Percentiles rank a stretch among this genome's conserved stretches.
phyloP scores from a whole-genome alignment of 441 rosid species.

The Melastoma candidum region DNA sequence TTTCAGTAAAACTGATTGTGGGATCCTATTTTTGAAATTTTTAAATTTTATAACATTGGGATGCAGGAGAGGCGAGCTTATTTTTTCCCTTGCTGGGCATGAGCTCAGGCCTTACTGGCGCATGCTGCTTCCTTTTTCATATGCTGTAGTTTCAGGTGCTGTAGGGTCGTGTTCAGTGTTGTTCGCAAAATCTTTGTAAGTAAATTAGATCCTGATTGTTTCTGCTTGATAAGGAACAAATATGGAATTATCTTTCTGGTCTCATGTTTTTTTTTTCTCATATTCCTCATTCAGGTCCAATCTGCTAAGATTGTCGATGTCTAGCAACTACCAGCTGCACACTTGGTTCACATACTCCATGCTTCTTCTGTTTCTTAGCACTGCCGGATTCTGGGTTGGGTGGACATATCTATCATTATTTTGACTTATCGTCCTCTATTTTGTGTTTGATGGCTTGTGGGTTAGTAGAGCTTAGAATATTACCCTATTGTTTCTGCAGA shows the following conservation, averaged over 20 bases:
- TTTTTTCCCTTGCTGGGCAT: slow-evolving; percentile 55
- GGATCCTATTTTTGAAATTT: slow-evolving; percentile 1
- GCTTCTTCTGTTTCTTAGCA: slow-evolving; percentile 87
- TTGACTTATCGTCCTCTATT: slow-evolving; percentile 1
- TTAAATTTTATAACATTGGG: slow-evolving; percentile 9
- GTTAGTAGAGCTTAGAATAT: slow-evolving; percentile 7
- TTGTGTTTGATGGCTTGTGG: not conserved
- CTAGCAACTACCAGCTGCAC: slow-evolving; percentile 73
- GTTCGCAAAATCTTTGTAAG: slow-evolving; percentile 98
- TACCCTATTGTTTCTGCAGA: slow-evolving; percentile 35
- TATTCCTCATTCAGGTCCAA: slow-evolving; percentile 40
- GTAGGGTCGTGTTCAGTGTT: slow-evolving; percentile 93
- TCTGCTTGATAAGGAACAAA: slow-evolving; percentile 6
- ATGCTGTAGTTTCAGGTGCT: slow-evolving; percentile 95
- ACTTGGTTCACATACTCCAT: slow-evolving; percentile 97
- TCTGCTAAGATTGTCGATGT: slow-evolving; percentile 87
- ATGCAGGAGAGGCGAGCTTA: slow-evolving; percentile 81
- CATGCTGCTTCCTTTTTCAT: slow-evolving; percentile 85
- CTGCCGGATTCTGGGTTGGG: slow-evolving; percentile 97
- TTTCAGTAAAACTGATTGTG: not conserved
- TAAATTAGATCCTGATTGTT: slow-evolving; percentile 7
- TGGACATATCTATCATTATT: not conserved
- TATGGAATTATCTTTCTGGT: slow-evolving; percentile 3
- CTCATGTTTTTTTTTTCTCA: not conserved
- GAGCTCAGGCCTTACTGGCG: slow-evolving; percentile 78